Conservation (phyloP, 352 stramenopile species). For the Elongisporangium undulatum region DNA sequence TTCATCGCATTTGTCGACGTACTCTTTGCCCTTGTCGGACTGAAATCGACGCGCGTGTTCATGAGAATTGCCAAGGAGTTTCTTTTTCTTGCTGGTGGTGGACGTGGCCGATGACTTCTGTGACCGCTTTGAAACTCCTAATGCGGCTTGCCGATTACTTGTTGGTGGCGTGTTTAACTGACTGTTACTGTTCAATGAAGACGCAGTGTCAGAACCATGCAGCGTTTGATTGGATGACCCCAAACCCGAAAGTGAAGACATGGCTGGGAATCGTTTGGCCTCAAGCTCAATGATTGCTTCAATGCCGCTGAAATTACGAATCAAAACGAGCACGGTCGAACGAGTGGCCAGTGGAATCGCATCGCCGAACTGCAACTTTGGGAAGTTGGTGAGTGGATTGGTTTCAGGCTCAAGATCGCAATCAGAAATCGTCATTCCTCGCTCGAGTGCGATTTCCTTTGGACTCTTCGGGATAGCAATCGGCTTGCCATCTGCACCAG, state of each 20-base stretch:
- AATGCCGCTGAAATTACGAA: constrained; percentile 82
- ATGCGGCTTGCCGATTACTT: background rate
- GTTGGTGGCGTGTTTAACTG: background rate
- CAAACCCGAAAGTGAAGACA: background rate
- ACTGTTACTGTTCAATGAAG: background rate
- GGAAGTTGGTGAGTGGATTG: constrained; percentile 22
- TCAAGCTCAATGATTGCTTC: constrained; percentile 55
- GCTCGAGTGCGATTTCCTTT: constrained; percentile 29
- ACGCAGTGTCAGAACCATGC: background rate
- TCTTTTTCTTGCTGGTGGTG: constrained; percentile 4
- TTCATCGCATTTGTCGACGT: constrained; percentile 34
- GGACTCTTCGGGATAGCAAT: constrained; percentile 23
- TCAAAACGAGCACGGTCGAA: constrained; percentile 34
- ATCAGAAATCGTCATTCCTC: constrained; percentile 31
- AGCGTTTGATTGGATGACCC: background rate
- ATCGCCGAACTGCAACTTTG: constrained; percentile 65
- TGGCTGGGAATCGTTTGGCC: constrained; percentile 45
- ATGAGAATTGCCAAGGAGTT: constrained; percentile 29
- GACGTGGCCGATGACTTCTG: background rate
- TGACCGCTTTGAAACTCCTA: background rate
- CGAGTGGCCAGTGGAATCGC: constrained; percentile 53
- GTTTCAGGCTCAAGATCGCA: constrained; percentile 46
- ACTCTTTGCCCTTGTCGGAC: constrained; percentile 38
- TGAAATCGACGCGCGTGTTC: constrained; percentile 52
- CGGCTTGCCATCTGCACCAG: background rate